A percentile compares a stretch with the other conserved stretches of the same genome.
Evolutionary conservation across 257 asterid genomes (phyloP).

Genomic region (Ocimum tenuiflorum): DNA sequence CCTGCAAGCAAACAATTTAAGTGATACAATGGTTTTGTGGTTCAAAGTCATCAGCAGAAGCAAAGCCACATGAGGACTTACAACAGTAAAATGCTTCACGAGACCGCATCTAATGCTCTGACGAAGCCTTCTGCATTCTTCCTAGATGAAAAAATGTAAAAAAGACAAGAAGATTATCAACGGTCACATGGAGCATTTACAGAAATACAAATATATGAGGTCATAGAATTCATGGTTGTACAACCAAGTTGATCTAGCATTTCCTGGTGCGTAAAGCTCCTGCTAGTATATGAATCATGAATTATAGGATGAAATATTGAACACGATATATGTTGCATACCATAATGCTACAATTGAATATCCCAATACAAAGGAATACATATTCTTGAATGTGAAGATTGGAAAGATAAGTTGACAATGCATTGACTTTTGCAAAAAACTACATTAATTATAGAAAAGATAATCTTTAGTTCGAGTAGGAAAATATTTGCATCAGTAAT

Average conservation of each 20-base stretch:
- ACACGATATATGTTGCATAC: background rate
- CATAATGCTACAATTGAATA: background rate
- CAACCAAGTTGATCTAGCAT: constrained; percentile 7
- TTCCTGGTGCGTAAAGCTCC: background rate
- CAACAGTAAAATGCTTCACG: constrained; percentile 62
- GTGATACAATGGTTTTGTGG: constrained; percentile 8
- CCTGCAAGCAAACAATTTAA: constrained; percentile 39
- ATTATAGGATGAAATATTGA: background rate
- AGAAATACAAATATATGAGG: constrained; percentile 5
- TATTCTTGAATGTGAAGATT: background rate
- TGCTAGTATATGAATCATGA: background rate
- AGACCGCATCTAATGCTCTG: constrained; percentile 80
- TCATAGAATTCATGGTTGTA: background rate
- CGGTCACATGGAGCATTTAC: background rate
- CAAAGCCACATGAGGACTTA: constrained; percentile 37
- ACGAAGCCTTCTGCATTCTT: constrained; percentile 75
- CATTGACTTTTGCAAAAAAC: background rate
- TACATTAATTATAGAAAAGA: background rate
- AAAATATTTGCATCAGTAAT: background rate
- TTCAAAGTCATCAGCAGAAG: constrained; percentile 10
- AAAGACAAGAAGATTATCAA: background rate
- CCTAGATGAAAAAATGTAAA: constrained; percentile 44
- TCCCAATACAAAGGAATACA: background rate
- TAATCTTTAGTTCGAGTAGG: constrained; percentile 3
- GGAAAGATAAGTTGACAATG: background rate